Base-by-base conservation (phyloP, 805 yeast genomes). In the Torulaspora microellipsoides region DNA sequence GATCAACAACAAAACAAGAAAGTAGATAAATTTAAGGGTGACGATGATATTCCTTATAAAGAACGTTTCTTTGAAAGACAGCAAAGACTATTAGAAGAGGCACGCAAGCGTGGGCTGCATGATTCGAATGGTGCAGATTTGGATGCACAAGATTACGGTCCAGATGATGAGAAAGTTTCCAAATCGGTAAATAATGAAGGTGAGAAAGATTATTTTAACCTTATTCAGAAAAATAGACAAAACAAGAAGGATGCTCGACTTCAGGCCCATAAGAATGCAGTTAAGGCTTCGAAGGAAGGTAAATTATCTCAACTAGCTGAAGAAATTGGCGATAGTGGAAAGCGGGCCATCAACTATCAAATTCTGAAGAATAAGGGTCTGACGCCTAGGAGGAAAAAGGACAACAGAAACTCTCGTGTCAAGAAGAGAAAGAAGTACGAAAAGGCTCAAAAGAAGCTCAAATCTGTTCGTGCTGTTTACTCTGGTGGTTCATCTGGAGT, bases 401-500 rank as follows among this genome's bases (percentile, higher is more conserved):
- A 87, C 53, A 81, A 85, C 73, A 80, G 97, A 69, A 93, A 93
- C 65, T 79, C 98, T 34, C 83, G 99, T 70, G 98, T 93, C 58
- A 93, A 93, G 77, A 93, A 91, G 95, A 85, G 99, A 76, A 86
- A 82, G 81, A 87, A 87, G 79, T 93, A 85, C 72, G 98, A 88
- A 52, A 76, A 78, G 64, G 99, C 99, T 25, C 81, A 88, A 72
- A 91, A 88, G 87, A 88, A 88, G 66, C 83, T 93, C 67, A 81
- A 82, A 61, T 85, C 95, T 42, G 84, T 86, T 52, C 83, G 96
- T 66, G 87, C 86, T 42, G 96, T 89, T n/a, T 89, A 83, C 73
- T 76, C 82, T 55, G 73, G 73, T 38, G 72, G 73, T 14, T 86
- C 78, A 40, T 72, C 78, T 49, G 85, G 88, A 51, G 82, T 95